Evolutionary conservation across 2,329 filamentous ascomycete species (phyloP).

Genomic region (Cadophora luteo-olivacea): DNA sequence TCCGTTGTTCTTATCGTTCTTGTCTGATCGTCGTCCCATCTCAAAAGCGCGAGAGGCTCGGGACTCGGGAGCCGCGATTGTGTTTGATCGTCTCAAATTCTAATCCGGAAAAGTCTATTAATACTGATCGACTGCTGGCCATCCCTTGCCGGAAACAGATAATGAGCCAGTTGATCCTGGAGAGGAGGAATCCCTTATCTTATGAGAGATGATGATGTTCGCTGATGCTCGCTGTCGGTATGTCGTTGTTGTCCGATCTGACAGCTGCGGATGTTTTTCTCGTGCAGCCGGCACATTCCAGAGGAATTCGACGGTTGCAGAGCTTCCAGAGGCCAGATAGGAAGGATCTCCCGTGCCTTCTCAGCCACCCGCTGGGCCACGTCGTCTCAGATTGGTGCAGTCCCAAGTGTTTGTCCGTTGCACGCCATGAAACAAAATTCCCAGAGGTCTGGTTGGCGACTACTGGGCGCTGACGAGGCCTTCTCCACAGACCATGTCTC

Average conservation of each 20-base stretch:
- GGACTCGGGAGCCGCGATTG: background rate
- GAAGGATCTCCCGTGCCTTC: background rate
- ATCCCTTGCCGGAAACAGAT: background rate
- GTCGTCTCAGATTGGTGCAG: background rate
- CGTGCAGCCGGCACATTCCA: background rate
- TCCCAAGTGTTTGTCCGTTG: background rate
- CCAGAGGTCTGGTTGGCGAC: background rate
- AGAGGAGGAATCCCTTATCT: background rate
- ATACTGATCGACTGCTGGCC: background rate
- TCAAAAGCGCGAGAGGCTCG: background rate
- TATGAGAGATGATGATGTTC: background rate
- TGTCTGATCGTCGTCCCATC: background rate
- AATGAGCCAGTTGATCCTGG: background rate
- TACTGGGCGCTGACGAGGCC: background rate
- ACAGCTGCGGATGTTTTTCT: background rate
- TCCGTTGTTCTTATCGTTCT: background rate
- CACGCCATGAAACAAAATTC: slow-evolving; percentile 4
- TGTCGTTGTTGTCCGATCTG: background rate
- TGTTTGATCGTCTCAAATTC: slow-evolving; percentile 8
- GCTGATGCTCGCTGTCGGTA: background rate
- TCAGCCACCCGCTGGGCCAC: background rate
- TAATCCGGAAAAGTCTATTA: background rate
- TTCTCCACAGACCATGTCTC: slow-evolving; percentile 9
- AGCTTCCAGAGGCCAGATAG: background rate
- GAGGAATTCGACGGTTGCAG: background rate